Conservation (phyloP, 2,329 filamentous ascomycete species). For the Penicillium sp. region DNA sequence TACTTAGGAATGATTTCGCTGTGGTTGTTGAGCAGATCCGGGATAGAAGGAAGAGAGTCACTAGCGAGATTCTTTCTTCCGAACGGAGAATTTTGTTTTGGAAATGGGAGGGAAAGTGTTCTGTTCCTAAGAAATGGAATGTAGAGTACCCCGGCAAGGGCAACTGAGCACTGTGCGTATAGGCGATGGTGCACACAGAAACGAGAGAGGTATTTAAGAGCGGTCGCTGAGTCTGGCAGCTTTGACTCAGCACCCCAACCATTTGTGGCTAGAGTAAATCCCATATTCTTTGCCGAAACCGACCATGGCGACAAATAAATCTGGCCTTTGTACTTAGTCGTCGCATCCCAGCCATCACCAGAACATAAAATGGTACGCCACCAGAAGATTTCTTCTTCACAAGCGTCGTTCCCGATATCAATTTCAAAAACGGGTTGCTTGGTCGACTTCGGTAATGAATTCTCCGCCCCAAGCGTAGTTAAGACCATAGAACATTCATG, state of each 20-base stretch:
- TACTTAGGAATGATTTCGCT: slow-evolving; percentile 15
- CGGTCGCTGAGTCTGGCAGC: slow-evolving; percentile 13
- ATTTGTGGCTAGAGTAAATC: slow-evolving; percentile 5
- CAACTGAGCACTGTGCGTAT: slow-evolving; percentile 24
- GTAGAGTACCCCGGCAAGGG: slow-evolving; percentile 22
- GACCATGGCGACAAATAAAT: slow-evolving; percentile 24
- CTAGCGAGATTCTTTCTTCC: background rate
- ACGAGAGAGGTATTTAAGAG: slow-evolving; percentile 21
- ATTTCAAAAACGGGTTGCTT: slow-evolving; percentile 9
- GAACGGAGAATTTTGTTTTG: slow-evolving; percentile 5
- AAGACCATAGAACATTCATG: slow-evolving; percentile 17
- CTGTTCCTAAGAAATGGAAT: slow-evolving; percentile 13
- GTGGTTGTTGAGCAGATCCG: slow-evolving; percentile 5
- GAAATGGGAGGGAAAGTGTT: slow-evolving; percentile 17
- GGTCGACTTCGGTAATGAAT: background rate
- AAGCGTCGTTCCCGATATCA: slow-evolving; percentile 12
- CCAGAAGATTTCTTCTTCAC: slow-evolving; percentile 16
- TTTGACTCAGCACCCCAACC: background rate
- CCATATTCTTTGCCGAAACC: slow-evolving; percentile 5
- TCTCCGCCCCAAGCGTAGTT: background rate
- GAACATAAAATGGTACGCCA: slow-evolving; percentile 15
- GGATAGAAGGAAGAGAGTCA: slow-evolving; percentile 1
- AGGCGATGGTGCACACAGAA: slow-evolving; percentile 21
- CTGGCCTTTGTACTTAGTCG: slow-evolving; percentile 17
- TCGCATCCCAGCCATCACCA: slow-evolving; percentile 14